Evolutionary conservation across 768 basidiomycete species (phyloP), one percentile per base, ranked within the genome.

Genomic region (Lenzites betulinus): DNA sequence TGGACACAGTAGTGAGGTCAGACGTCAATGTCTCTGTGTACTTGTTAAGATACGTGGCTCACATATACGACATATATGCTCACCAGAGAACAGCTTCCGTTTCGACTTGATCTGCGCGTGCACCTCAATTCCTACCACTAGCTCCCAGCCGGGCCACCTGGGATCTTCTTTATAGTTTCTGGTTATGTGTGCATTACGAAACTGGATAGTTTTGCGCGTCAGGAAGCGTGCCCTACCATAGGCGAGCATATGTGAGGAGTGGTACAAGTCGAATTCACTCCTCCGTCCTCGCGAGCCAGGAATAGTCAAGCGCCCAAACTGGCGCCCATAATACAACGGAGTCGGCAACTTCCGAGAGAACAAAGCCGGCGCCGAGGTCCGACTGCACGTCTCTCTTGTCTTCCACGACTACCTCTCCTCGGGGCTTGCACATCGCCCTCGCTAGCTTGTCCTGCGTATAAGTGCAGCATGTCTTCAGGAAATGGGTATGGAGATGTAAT

Each of bases 51-150:
- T 33, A 47, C 13, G 9, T 22, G 33, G 51, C 35, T 18, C 55
- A 59, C 22, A 66, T 13, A 51, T 52, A 20, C 28, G 58, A 18
- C 42, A 47, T 36, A 33, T 9, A 13, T 20, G 74, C 82, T 62
- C 23, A 86, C 85, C 68, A 38, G 95, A 98, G 74, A 99, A 98
- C 25, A 99, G 81, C 74, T 99, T 99, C 58, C 79, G 76, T 58
- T 87, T 83, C 2, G 93, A 88, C 73, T 90, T 92, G 69, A 99
- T 84, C 71, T 98, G 96, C 0, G 94, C 92, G 70, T 98, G 97
- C 6, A 96, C 92, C 70, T 99, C 97, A 48, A 99, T 88, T 16
- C 97, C 97, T 33, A 98, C 86, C 41, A 96, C 79, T 20, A 97
- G 88, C 64, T 89, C 82, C 92, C 93, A 98, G 22, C 88, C 93